These are phyloP conservation scores for Clonostachys chloroleuca DNA, from an alignment of 2,329 filamentous ascomycete species.

Conservation along the genomic window DNA sequence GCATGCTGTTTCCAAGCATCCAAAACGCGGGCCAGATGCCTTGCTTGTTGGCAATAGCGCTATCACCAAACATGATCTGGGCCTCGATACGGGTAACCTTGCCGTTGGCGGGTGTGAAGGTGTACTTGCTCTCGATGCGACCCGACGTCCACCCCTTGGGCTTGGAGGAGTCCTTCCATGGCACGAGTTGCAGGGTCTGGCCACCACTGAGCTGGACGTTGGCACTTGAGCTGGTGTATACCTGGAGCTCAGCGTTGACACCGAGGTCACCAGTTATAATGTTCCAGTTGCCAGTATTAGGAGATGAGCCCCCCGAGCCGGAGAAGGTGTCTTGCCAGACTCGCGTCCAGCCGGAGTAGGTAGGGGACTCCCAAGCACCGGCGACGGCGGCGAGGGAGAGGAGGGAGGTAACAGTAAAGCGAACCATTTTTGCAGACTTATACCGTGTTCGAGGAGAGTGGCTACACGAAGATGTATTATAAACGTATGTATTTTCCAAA, in stretches of 20 bases:
- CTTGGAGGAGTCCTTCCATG: conserved; percentile 20
- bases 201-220: conserved; percentile 44
- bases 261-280: conserved; percentile 24
- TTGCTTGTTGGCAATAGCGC: conserved; percentile 31
- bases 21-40: conserved; percentile 58
- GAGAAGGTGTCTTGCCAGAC: conserved; percentile 32
- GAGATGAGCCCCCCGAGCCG: conserved; percentile 21
- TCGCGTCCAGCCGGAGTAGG: conserved; percentile 20
- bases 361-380: conserved; percentile 20
- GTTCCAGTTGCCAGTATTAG: conserved; percentile 25
- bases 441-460: conserved; percentile 22
- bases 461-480: conserved; percentile 15
- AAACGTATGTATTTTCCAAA: too few relatives aligned
- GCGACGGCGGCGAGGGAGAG: background rate
- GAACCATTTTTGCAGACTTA: too few relatives aligned
- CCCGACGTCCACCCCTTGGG: conserved; percentile 36
- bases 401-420: too few relatives aligned
- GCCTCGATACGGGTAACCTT: conserved; percentile 33
- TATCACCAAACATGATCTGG: conserved; percentile 35
- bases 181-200: conserved; percentile 41
- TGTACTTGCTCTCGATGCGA: conserved; percentile 36
- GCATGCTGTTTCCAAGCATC: conserved; percentile 45
- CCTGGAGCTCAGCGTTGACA: conserved; percentile 40
- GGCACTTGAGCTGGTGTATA: conserved; percentile 32
- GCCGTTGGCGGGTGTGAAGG: conserved; percentile 33